phyloP scores from a whole-genome alignment of 1,284 basidiomycete genomes.

The Cystobasidium slooffiae region DNA sequence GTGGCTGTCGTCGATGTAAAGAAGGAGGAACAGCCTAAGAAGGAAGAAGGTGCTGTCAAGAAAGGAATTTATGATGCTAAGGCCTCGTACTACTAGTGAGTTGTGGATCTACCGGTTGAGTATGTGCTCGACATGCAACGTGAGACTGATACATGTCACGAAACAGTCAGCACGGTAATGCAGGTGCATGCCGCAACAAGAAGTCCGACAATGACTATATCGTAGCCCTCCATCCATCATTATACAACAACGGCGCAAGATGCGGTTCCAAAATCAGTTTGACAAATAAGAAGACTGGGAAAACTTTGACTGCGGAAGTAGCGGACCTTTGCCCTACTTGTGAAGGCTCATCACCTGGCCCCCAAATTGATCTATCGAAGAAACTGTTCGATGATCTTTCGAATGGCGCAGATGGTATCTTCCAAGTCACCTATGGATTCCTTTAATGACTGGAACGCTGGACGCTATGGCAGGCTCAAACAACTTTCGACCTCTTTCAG shows the following conservation, averaged over 20 bases:
- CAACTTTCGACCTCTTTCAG: too few relatives aligned
- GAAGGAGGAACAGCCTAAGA: not conserved
- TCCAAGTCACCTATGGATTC: constrained; percentile 19
- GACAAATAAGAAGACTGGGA: constrained; percentile 66
- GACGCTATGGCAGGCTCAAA: not conserved
- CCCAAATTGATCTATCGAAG: constrained; percentile 10
- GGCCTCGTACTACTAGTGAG: constrained; percentile 4
- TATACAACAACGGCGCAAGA: constrained; percentile 60
- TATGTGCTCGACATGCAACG: not conserved
- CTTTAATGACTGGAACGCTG: not conserved
- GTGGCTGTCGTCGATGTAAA: too few relatives aligned
- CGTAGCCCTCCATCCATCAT: constrained; percentile 64
- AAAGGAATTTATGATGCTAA: not conserved
- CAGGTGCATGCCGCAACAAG: constrained; percentile 15
- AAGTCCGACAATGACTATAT: constrained; percentile 57
- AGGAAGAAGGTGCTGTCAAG: not conserved
- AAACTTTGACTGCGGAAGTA: constrained; percentile 59
- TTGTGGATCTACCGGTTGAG: not conserved
- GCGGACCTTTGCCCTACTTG: constrained; percentile 70
- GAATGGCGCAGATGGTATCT: constrained; percentile 23
- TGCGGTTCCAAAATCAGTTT: constrained; percentile 72
- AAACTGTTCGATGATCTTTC: constrained; percentile 7
- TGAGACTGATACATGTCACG: not conserved
- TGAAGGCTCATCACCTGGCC: not conserved
- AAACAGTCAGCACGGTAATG: constrained; percentile 14